Evolutionary conservation across 129 eudicot genomes (phyloP), one percentile per base, ranked within the genome.

Genomic region (Scalesia atractyloides): DNA sequence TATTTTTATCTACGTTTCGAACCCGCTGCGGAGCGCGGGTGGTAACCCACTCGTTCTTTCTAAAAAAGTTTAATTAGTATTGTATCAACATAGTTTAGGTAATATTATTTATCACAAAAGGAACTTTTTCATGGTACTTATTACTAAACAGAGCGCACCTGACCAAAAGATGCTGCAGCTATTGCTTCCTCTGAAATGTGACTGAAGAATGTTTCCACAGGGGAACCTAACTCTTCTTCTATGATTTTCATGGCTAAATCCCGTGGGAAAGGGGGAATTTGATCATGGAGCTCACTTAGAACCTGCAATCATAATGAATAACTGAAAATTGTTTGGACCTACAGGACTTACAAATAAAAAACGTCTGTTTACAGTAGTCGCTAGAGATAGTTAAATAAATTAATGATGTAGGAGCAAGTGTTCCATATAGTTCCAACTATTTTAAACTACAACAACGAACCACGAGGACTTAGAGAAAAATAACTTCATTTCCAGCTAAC

Each of bases 111-210:
- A 36, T 37, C 24, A 48, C 41, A 9, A 66, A 64, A 44, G 46
- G 26, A 43, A 26, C 20, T 24, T 47, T 39, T 60, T 41, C 37
- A 43, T 6, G 13, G 39, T 22, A 69, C 17, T 52, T 71, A 43
- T 63, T 49, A 61, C n/a, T 63, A 51, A 70, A 59, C 11, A 15
- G 47, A 37, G 76, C 74, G 14, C 76, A 95, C 99, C 96, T 95
- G 99, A 75, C 99, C 99, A 78, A 95, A 95, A 46, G 99, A 95
- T 74, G 99, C 99, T 78, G 99, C 99, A 80, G 96, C 99, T 18
- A 88, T 81, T 57, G 97, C 96, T 85, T 95, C 99, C 71, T 87
- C 96, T 70, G 99, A 95, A 76, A 95, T 73, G 75, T 84, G 53
- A 76, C 91, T 88, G 73, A 88, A 95, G 76, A 66, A 70, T 37